Evolutionary conservation across 768 basidiomycete genomes (phyloP), one percentile per base, ranked within the genome.

Genomic region (Boletus rubescentipes): DNA sequence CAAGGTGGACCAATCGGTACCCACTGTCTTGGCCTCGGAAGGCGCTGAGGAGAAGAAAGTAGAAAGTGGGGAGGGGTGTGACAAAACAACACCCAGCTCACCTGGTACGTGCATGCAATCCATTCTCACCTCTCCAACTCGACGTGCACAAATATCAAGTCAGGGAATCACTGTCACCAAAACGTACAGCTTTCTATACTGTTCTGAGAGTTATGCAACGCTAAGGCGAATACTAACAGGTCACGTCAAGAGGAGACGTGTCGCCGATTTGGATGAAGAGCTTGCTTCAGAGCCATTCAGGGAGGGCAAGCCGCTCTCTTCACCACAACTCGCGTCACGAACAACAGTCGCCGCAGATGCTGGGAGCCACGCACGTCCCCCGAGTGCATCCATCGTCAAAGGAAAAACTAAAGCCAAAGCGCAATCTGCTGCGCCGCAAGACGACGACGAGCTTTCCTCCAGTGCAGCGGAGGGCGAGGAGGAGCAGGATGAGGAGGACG

Each of bases 211-310:
- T 9, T 31, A 39, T 16, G 2, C 5, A 15, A 15, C 21, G 12
- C 53, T 65, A 15, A 51, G 7, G 20, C 6, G 4, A 32, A 41
- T 45, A 4, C 4, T 18, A 26, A 49, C 71, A 72, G 55, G 68
- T 32, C 75, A 64, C 44, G 34, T 70, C 8, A 86, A 87, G 69
- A 81, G 75, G 62, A 71, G 83, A 45, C 77, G 78, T 51, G 75
- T 84, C 26, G 61, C 80, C 6, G 72, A 79, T 31, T 84, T 82
- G 0, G 84, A 83, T 31, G 79, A 83, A 20, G 55, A 26, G 9
- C 34, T 29, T n/a, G 12, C 45, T 14, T 34, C 60, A 43, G 40
- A 60, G 26, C 31, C 44, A 8, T 46, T 2, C 15, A 41, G n/a
- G 43, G 44, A 51, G 35, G 49, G 31, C 44, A 47, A 34, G 32